A percentile compares a stretch with the other conserved stretches of the same genome.
These are phyloP conservation scores for Tuber aestivum DNA, from an alignment of 495 filamentous ascomycete species.

Conservation along the genomic window DNA sequence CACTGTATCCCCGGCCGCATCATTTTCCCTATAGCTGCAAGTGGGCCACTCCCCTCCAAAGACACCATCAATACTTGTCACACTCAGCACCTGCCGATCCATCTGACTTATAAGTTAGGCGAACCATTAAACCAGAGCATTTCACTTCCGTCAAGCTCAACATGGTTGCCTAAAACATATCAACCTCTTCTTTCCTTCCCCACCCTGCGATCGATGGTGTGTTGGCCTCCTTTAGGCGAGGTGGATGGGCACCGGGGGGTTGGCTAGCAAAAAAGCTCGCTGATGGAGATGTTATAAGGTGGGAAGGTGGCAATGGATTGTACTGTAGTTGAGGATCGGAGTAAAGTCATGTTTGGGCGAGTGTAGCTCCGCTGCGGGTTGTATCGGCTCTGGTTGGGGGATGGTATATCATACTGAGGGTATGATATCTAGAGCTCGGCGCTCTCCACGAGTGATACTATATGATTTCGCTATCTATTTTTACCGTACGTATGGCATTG, in stretches of 20 bases:
- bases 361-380: background rate
- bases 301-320: background rate
- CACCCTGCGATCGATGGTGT: background rate
- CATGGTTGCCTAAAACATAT: background rate
- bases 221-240: background rate
- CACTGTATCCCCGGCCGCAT: background rate
- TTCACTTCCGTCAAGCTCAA: background rate
- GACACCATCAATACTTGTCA: background rate
- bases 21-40: background rate
- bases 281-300: background rate
- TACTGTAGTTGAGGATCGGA: background rate
- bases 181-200: background rate
- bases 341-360: background rate
- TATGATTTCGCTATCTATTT: background rate
- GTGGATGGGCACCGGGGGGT: no score
- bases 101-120: background rate
- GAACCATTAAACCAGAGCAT: background rate
- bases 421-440: background rate
- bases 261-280: background rate
- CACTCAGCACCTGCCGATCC: background rate
- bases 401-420: background rate
- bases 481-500: no score
- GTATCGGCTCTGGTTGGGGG: background rate
- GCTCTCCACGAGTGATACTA: background rate
- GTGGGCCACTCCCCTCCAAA: background rate